Base-by-base conservation (phyloP, 2,329 filamentous ascomycete genomes). In the Aspergillus sclerotialis region DNA sequence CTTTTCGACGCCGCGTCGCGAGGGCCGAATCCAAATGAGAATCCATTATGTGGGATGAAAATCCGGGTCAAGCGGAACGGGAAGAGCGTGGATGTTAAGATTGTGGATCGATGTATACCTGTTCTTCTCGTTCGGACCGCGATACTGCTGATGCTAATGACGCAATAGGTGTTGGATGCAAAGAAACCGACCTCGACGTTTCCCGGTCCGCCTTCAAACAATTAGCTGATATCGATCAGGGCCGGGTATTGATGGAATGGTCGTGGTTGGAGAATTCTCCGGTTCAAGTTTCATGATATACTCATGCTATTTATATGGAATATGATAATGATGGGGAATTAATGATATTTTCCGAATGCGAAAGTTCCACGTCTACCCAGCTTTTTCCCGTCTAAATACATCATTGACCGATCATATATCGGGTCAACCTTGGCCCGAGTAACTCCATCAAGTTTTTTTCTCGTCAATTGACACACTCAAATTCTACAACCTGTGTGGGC, bases 31-130 rank as follows among this genome's bases (percentile, higher is more conserved):
- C 72, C 75, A 1, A 86, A 85, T 52, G 53, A 63, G 9, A 85
- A 85, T 46, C 75, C 77, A 2, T 58, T 84, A 1, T 90, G 85
- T 49, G 80, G 79, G 2, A 65, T 67, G 49, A 76, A 69, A 55
- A 73, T 92, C n/a, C 67, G 80, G 16, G 72, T 84, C 17, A 66
- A 61, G 30, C 64, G 78, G 37, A 64, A 64, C n/a, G 68, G 65
- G 3, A 66, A 61, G 31, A 78, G 70, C 26, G 68, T 78, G 9
- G 75, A 79, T 44, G 69, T 84, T 16, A 78, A 63, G 13, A 76
- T 87, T 5, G 80, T 85, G 5, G 82, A 87, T 59, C 69, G 80
- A 33, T 87, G 82, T 57, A 52, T 32, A 50, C 39, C 19, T 32
- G 37, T 5, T 7, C 27, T 24, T 31, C 5, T 2, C 13, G 2